Percentiles rank a stretch among this genome's conserved stretches.
Evolutionary conservation across 345 rosid genomes (phyloP).

Genomic region (Ceriops decandra): DNA sequence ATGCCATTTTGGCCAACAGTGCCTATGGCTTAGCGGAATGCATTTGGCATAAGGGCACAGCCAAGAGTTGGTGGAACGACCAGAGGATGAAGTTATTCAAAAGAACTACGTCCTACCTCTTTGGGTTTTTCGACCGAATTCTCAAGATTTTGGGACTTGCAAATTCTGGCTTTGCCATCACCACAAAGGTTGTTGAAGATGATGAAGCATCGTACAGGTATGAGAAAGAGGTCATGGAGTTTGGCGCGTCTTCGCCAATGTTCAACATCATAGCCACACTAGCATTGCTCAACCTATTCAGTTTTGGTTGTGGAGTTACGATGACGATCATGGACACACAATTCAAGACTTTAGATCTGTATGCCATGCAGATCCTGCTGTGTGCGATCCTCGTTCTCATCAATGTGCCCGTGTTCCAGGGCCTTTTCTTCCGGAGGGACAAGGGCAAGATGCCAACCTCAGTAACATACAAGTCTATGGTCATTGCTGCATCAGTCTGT

Average conservation of each 20-base stretch:
- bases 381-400: neutral
- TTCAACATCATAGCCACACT: neutral
- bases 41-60: neutral
- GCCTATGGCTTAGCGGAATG: neutral
- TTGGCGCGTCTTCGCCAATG: neutral
- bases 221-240: constrained; percentile 1
- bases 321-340: neutral
- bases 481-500: neutral
- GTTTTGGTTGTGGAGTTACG: neutral
- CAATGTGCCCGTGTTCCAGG: neutral
- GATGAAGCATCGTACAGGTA: neutral
- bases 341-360: neutral
- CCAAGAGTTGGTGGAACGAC: neutral
- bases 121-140: neutral
- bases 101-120: neutral
- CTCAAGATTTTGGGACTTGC: neutral
- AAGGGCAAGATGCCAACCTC: neutral
- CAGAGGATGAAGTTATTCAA: neutral
- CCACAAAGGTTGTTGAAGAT: neutral
- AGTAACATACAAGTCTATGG: neutral
- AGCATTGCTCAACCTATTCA: neutral
- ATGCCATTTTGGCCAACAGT: neutral
- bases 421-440: neutral
- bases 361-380: neutral
- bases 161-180: neutral